These are phyloP conservation scores for Davidsoniella neocaledoniae DNA, from an alignment of 2,329 filamentous ascomycete genomes.

Conservation along the genomic window DNA sequence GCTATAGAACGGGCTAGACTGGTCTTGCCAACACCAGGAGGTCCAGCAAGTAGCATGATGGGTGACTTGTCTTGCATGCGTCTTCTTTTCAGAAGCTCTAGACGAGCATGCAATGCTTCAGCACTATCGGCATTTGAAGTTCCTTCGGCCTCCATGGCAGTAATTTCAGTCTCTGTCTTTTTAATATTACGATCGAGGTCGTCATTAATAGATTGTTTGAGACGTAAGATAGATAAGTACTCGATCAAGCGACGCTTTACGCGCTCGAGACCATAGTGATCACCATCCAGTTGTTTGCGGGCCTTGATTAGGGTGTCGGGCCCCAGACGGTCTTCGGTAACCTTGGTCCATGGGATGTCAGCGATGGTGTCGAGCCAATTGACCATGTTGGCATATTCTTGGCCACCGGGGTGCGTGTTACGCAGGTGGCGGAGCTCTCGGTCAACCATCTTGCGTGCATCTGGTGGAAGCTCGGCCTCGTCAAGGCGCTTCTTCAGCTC, in stretches of 20 bases:
- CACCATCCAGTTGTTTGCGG: constrained; percentile 79
- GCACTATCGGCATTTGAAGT: constrained; percentile 20
- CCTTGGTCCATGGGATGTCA: constrained; percentile 81
- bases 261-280: constrained; percentile 91
- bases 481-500: constrained; percentile 81
- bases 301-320: constrained; percentile 62
- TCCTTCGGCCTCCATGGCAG: constrained; percentile 20
- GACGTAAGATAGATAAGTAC: constrained; percentile 85
- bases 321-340: constrained; percentile 74
- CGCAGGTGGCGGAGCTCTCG: constrained; percentile 73
- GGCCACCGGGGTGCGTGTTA: constrained; percentile 92
- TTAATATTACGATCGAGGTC: constrained; percentile 67
- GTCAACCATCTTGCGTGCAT: constrained; percentile 80
- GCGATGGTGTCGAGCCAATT: constrained; percentile 88
- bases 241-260: constrained; percentile 94
- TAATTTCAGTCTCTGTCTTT: constrained; percentile 40
- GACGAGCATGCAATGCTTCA: constrained; percentile 36
- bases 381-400: constrained; percentile 84
- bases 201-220: constrained; percentile 83
- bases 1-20: constrained; percentile 88
- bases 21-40: constrained; percentile 90
- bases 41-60: constrained; percentile 82
- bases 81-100: constrained; percentile 63
- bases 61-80: constrained; percentile 88
- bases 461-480: constrained; percentile 61